A percentile compares a stretch with the other conserved stretches of the same genome.
Conservation (phyloP, 345 rosid species). For the Erodium maritimum region DNA sequence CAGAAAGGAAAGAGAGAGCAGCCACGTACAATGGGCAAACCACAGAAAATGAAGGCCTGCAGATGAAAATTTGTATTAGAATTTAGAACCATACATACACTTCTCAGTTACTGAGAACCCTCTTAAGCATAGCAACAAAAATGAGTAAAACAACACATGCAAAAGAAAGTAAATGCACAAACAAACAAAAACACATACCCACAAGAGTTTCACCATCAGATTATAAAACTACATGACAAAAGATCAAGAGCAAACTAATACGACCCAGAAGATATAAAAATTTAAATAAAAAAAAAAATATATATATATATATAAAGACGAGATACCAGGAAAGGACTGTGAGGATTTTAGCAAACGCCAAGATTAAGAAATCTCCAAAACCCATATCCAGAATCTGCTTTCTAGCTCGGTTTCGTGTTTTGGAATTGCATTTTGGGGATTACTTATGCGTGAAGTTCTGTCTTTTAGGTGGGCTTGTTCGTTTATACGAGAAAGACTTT, state of each 20-base stretch:
- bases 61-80: conserved; percentile 1
- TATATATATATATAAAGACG: too few species aligned
- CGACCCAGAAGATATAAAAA: too few species aligned
- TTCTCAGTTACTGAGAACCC: not conserved
- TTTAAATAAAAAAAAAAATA: too few species aligned
- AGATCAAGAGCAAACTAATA: too few species aligned
- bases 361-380: conserved; percentile 5
- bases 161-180: not conserved
- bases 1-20: not conserved
- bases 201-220: too few species aligned
- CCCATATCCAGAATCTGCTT: conserved; percentile 11
- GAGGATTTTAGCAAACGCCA: conserved; percentile 10
- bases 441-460: too few species aligned
- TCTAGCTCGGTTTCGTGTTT: not conserved
- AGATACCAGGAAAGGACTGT: conserved; percentile 18
- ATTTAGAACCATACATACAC: not conserved
- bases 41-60: conserved; percentile 28
- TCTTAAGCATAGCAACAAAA: not conserved
- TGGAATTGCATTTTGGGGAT: not conserved
- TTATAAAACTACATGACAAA: too few species aligned
- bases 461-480: too few species aligned
- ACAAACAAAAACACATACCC: not conserved
- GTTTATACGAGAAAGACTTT: too few species aligned
- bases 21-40: conserved; percentile 25
- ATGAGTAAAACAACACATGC: not conserved